Base-by-base conservation (phyloP, 768 basidiomycete genomes). In the Fomitopsis pulvina region DNA sequence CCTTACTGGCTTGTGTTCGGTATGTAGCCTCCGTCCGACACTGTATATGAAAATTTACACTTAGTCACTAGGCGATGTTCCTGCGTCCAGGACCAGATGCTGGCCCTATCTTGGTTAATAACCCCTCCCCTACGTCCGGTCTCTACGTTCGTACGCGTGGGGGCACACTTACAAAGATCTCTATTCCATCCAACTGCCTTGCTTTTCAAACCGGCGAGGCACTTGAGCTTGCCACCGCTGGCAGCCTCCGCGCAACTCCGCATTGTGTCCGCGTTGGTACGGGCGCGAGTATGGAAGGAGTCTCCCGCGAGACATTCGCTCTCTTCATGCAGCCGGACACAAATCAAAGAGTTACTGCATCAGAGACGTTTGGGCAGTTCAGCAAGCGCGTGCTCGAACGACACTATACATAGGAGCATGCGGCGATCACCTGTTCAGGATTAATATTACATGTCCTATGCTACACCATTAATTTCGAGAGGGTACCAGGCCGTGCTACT, bases 201-300 rank as follows among this genome's bases (percentile, higher is more conserved):
- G 95, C 94, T 2, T 97, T 99, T 67, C 96, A 99, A 66, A 98
- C 93, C 0, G 96, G 96, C 5, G 93, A 99, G 68, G 91, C 95
- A 8, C 78, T 99, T 20, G 85, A 96, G 64, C 72, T 97, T 21
- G 85, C 94, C 21, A 97, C 95, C 1, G 80, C 75, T 9, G 80
- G 83, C 12, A 79, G 75, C 48, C 73, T 99, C 14, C 79, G 84
- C 38, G 96, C 96, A 0, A 99, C 96, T 0, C 95, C 95, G 11
- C 95, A 98, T 57, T 96, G 90, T 56, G 95, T 98, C 38, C 80
- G 84, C 52, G 83, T 91, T 4, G 90, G 84, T 5, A 65, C 65
- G 3, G 70, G 69, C 30, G 52, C 65, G 45, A 68, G 71, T 14
- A 64, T 69, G 11, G 75, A 75, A 8, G 69, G 66, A 22, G 75